These are phyloP conservation scores for Stemphylium beticola DNA, from an alignment of 2,329 filamentous ascomycete genomes.

Conservation along the genomic window DNA sequence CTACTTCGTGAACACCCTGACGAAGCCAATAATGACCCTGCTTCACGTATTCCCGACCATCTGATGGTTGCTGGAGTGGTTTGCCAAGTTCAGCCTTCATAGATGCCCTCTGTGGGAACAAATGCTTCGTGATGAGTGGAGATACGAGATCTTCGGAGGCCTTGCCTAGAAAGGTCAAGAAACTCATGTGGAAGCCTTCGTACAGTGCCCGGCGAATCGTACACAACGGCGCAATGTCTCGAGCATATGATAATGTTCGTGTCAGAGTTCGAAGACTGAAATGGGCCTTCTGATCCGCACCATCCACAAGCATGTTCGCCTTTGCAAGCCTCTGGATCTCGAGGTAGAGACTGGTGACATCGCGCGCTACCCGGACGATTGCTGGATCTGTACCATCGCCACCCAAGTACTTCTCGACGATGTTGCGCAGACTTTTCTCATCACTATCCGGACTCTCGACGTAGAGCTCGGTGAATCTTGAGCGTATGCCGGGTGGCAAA, in stretches of 20 bases:
- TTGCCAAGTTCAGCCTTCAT: conserved; percentile 76
- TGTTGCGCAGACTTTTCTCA: conserved; percentile 81
- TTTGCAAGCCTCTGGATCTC: conserved; percentile 82
- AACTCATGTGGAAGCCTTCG: conserved; percentile 98
- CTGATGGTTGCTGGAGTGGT: conserved; percentile 75
- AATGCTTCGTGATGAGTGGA: conserved; percentile 79
- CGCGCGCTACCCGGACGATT: conserved; percentile 71
- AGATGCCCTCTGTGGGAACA: conserved; percentile 74
- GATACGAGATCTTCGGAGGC: conserved; percentile 80
- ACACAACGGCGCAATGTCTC: conserved; percentile 82
- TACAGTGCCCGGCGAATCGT: conserved; percentile 84
- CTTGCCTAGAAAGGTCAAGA: conserved; percentile 84
- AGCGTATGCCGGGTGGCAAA: conserved; percentile 83
- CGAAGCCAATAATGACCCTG: conserved; percentile 93
- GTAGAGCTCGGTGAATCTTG: conserved; percentile 94
- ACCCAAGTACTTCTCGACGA: conserved; percentile 88
- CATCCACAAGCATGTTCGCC: conserved; percentile 87
- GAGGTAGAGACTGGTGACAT: conserved; percentile 86
- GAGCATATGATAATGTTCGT: conserved; percentile 85
- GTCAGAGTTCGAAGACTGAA: conserved; percentile 96
- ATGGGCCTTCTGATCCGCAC: conserved; percentile 93
- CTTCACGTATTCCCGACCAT: conserved; percentile 78
- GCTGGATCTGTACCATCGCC: conserved; percentile 70
- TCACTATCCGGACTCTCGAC: conserved; percentile 89
- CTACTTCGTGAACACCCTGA: conserved; percentile 69